These are phyloP conservation scores for Berberis thunbergii DNA, from an alignment of 164 flowering plant species.

Conservation along the genomic window DNA sequence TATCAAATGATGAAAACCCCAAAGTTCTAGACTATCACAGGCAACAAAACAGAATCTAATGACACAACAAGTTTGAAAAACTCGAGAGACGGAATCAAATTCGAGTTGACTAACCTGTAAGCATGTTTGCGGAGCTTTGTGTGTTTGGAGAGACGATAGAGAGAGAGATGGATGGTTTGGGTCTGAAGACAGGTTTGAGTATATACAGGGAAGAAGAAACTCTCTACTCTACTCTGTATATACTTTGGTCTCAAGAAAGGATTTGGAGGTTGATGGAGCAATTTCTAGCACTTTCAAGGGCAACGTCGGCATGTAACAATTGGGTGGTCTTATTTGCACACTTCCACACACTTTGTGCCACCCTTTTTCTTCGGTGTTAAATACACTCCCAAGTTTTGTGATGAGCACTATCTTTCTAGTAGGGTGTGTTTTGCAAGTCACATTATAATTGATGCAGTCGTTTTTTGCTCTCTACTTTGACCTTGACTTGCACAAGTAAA, in stretches of 20 bases:
- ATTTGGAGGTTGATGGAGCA: background rate
- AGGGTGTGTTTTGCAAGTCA: too few species aligned
- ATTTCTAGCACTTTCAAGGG: background rate
- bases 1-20: background rate
- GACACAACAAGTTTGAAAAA: background rate
- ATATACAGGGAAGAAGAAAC: background rate
- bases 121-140: constrained; percentile 20
- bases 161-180: background rate
- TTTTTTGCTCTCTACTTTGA: too few species aligned
- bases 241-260: background rate
- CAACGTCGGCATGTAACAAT: background rate
- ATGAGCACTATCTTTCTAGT: too few species aligned
- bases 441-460: too few species aligned
- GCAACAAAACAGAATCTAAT: background rate
- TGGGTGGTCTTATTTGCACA: background rate
- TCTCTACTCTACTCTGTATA: background rate
- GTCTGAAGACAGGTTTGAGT: background rate
- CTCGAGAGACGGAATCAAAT: background rate
- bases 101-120: constrained; percentile 14
- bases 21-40: background rate
- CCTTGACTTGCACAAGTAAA: too few species aligned
- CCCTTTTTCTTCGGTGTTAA: too few species aligned
- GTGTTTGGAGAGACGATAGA: background rate
- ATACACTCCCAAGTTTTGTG: too few species aligned
- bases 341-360: too few species aligned